phyloP scores from a whole-genome alignment of 2,329 filamentous ascomycete genomes.

The Fusarium oxysporum region DNA sequence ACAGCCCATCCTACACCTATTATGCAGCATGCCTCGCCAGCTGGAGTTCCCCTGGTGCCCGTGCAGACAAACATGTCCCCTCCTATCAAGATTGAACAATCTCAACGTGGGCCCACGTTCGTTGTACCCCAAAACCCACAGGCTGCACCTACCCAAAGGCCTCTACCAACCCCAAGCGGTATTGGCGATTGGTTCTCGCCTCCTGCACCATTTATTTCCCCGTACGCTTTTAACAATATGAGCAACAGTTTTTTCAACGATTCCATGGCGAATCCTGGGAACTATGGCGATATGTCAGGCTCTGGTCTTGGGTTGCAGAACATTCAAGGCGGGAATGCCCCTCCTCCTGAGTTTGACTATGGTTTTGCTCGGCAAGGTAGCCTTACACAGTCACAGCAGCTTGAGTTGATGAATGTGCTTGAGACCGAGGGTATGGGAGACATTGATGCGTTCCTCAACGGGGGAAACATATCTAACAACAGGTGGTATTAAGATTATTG shows the following conservation, averaged over 20 bases:
- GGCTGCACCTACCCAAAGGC: slow-evolving; percentile 55
- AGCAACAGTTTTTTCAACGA: slow-evolving; percentile 58
- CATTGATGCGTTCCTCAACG: slow-evolving; percentile 70
- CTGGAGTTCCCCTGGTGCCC: slow-evolving; percentile 32
- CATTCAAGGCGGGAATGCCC: slow-evolving; percentile 42
- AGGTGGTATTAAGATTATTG: slow-evolving; percentile 48
- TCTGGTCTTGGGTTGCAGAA: slow-evolving; percentile 50
- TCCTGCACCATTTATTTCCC: slow-evolving; percentile 64
- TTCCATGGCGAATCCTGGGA: slow-evolving; percentile 45
- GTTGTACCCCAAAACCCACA: slow-evolving; percentile 56
- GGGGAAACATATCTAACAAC: slow-evolving; percentile 44
- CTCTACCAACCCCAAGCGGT: slow-evolving; percentile 55
- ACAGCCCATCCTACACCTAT: slow-evolving; percentile 48
- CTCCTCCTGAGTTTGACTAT: slow-evolving; percentile 47
- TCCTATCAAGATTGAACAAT: slow-evolving; percentile 43
- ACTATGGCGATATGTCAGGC: slow-evolving; percentile 47
- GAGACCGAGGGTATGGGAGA: slow-evolving; percentile 75
- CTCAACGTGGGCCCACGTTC: slow-evolving; percentile 51
- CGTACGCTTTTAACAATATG: slow-evolving; percentile 61
- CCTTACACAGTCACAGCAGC: slow-evolving; percentile 82
- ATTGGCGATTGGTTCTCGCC: slow-evolving; percentile 66
- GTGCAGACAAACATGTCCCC: slow-evolving; percentile 50
- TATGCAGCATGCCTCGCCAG: slow-evolving; percentile 47
- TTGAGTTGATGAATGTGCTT: slow-evolving; percentile 83
- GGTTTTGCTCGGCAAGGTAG: slow-evolving; percentile 70